phyloP scores from a whole-genome alignment of 1,284 basidiomycete species.

The Malassezia obtusa region DNA sequence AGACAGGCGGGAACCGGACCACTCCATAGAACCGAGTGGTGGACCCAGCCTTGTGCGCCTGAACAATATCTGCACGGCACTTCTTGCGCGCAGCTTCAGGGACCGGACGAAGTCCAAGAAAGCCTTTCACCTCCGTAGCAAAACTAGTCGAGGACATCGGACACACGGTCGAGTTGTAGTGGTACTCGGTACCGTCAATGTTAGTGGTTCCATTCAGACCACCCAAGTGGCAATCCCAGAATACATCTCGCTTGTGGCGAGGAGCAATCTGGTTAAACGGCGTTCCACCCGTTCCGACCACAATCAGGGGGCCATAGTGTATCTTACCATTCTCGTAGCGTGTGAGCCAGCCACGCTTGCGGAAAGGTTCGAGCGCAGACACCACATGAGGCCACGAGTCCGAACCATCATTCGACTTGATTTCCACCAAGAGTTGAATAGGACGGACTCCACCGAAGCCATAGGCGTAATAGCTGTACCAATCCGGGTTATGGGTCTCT shows the following conservation, averaged over 20 bases:
- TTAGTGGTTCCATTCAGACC: conserved; percentile 17
- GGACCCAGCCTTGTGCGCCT: conserved; percentile 15
- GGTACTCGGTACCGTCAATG: conserved; percentile 17
- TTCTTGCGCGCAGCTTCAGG: neutral
- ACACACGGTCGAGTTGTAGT: conserved; percentile 24
- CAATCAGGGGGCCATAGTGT: conserved; percentile 22
- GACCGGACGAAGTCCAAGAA: conserved; percentile 20
- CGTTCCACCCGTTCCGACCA: conserved; percentile 37
- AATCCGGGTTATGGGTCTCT: neutral
- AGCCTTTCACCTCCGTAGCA: conserved; percentile 1
- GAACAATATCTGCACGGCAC: conserved; percentile 6
- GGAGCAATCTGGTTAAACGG: conserved; percentile 21
- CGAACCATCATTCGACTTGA: conserved; percentile 31
- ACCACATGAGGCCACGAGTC: conserved; percentile 21
- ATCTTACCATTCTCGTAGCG: conserved; percentile 16
- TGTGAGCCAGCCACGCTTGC: conserved; percentile 24
- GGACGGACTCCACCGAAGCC: conserved; percentile 25
- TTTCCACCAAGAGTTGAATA: conserved; percentile 30
- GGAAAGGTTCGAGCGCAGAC: conserved; percentile 22
- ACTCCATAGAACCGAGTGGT: conserved; percentile 16
- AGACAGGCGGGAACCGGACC: neutral
- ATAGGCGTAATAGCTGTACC: conserved; percentile 16
- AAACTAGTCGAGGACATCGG: conserved; percentile 21
- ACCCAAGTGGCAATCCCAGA: conserved; percentile 30
- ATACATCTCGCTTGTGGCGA: conserved; percentile 17